Conservation (phyloP, 306 rosid genomes). For the Oemleria cerasiformis region DNA sequence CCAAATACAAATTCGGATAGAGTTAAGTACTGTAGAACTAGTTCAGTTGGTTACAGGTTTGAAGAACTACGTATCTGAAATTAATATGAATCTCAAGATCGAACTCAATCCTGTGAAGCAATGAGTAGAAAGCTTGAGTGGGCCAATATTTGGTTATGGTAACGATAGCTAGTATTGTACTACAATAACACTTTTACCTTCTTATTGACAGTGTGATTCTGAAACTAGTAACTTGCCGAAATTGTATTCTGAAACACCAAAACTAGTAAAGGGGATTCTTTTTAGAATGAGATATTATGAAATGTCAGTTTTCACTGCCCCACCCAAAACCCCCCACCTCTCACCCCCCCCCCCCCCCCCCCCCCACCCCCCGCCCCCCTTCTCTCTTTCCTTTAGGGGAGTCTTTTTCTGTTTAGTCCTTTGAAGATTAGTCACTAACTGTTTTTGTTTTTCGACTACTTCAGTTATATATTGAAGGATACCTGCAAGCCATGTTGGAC, state of each 20-base stretch:
- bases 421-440: conserved; percentile 5
- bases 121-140: background rate
- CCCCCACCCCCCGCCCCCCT: no score
- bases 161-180: background rate
- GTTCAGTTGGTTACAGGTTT: conserved; percentile 1
- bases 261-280: background rate
- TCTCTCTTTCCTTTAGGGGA: conserved; percentile 6
- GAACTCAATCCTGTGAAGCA: conserved; percentile 10
- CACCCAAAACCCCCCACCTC: no score
- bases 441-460: conserved; percentile 26
- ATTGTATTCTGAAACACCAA: background rate
- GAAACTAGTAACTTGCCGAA: conserved; percentile 5
- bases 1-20: background rate
- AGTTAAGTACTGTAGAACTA: background rate
- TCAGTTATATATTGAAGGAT: conserved; percentile 97
- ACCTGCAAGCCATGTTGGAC: conserved; percentile 97
- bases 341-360: no score
- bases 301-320: background rate
- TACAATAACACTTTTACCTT: background rate
- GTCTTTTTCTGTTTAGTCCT: background rate
- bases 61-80: background rate
- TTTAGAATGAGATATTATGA: background rate
- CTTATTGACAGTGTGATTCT: background rate
- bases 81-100: background rate
- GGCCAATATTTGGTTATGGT: background rate